Conservation (phyloP, 805 yeast species). For the Cyberlindnera samutprakarnensis region DNA sequence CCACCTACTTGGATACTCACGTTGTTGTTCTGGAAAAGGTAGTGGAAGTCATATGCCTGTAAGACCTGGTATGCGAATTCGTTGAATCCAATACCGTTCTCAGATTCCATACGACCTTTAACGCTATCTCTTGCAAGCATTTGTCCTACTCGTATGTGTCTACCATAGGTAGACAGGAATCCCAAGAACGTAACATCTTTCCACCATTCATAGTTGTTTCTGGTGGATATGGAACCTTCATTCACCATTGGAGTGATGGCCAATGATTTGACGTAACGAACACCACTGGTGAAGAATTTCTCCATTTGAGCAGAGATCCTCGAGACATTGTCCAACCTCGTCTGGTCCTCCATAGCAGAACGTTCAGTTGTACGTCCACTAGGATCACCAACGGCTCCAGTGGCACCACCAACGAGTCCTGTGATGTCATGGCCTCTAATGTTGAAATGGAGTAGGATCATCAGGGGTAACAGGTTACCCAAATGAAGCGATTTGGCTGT, state of each 20-base stretch:
- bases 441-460: slow-evolving; percentile 77
- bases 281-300: slow-evolving; percentile 53
- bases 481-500: slow-evolving; percentile 84
- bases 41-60: slow-evolving; percentile 92
- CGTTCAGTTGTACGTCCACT: slow-evolving; percentile 85
- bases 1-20: slow-evolving; percentile 88
- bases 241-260: slow-evolving; percentile 24
- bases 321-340: slow-evolving; percentile 47
- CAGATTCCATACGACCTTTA: slow-evolving; percentile 59
- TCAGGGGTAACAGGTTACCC: slow-evolving; percentile 83
- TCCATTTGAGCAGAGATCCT: slow-evolving; percentile 56
- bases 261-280: slow-evolving; percentile 43
- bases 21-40: slow-evolving; percentile 48
- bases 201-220: slow-evolving; percentile 87
- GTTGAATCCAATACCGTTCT: slow-evolving; percentile 81
- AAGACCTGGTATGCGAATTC: slow-evolving; percentile 90
- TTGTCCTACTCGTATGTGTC: slow-evolving; percentile 69
- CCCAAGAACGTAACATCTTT: slow-evolving; percentile 62
- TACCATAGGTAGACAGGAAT: slow-evolving; percentile 71
- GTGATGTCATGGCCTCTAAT: slow-evolving; percentile 80
- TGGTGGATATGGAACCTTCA: slow-evolving; percentile 35
- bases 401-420: slow-evolving; percentile 89
- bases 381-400: slow-evolving; percentile 95
- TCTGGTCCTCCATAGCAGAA: slow-evolving; percentile 41
- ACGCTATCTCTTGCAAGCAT: slow-evolving; percentile 90